Conservation (phyloP, 805 yeast species). For the Candida methanosorbosa region DNA sequence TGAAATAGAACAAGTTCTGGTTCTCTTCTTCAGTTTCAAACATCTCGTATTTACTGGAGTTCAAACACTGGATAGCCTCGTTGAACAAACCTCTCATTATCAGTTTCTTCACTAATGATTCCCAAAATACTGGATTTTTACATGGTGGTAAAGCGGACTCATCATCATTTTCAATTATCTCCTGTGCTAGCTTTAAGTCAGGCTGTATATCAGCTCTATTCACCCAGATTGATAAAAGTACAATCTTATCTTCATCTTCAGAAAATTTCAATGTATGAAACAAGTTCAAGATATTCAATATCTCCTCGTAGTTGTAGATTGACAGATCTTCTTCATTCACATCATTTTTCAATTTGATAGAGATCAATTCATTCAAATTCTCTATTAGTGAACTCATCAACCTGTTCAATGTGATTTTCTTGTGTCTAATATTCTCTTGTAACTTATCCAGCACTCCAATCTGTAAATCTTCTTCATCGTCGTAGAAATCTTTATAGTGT, state of each 20-base stretch:
- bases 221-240: slow-evolving; percentile 49
- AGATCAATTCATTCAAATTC: slow-evolving; percentile 23
- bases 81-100: slow-evolving; percentile 52
- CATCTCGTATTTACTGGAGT: slow-evolving; percentile 33
- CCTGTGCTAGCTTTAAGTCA: slow-evolving; percentile 38
- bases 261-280: slow-evolving; percentile 44
- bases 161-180: slow-evolving; percentile 30
- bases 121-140: slow-evolving; percentile 52
- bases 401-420: slow-evolving; percentile 25
- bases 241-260: slow-evolving; percentile 32
- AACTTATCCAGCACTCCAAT: slow-evolving; percentile 22
- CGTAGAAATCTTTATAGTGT: slow-evolving; percentile 26
- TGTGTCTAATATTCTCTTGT: slow-evolving; percentile 28
- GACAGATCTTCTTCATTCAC: slow-evolving; percentile 11
- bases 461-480: slow-evolving; percentile 9
- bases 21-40: slow-evolving; percentile 21
- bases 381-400: slow-evolving; percentile 18
- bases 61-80: slow-evolving; percentile 43
- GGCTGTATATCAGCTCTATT: slow-evolving; percentile 67
- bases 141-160: slow-evolving; percentile 26
- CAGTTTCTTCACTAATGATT: slow-evolving; percentile 44
- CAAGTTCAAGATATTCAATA: slow-evolving; percentile 47
- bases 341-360: slow-evolving; percentile 15
- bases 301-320: slow-evolving; percentile 27
- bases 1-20: slow-evolving; percentile 24